These are phyloP conservation scores for Exophiala phaeomuriformis DNA, from an alignment of 2,329 filamentous ascomycete species.

Conservation along the genomic window DNA sequence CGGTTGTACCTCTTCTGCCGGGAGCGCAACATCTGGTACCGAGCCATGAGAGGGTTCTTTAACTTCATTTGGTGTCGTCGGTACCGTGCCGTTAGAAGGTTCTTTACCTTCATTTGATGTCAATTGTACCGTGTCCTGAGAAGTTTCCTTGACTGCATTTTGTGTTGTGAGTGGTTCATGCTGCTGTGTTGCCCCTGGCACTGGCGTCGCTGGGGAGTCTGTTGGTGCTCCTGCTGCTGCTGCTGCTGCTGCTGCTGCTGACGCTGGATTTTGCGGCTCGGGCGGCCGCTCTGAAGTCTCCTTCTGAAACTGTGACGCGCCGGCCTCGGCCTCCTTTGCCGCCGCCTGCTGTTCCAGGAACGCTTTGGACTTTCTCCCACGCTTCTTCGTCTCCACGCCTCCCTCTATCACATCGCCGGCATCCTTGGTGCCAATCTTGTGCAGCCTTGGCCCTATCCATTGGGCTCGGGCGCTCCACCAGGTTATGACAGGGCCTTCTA, in stretches of 20 bases:
- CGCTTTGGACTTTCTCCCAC: constrained; percentile 25
- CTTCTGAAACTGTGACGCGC: not conserved
- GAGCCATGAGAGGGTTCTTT: not conserved
- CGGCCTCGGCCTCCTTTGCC: constrained; percentile 6
- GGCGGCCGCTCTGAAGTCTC: not conserved
- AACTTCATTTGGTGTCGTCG: not conserved
- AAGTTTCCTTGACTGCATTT: too few relatives aligned
- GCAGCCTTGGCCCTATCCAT: constrained; percentile 62
- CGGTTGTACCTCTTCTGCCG: not conserved
- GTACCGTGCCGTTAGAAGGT: not conserved
- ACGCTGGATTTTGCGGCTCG: not conserved
- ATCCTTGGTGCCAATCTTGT: constrained; percentile 17
- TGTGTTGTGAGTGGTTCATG: too few relatives aligned
- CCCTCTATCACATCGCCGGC: constrained; percentile 10
- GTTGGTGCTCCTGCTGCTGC: not conserved
- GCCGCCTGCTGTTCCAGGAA: constrained; percentile 20
- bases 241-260: not conserved
- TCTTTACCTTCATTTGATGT: too few relatives aligned
- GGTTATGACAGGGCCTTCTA: constrained; percentile 82
- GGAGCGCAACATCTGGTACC: not conserved
- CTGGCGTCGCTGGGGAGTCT: not conserved
- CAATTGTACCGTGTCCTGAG: too few relatives aligned
- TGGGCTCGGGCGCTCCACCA: constrained; percentile 89
- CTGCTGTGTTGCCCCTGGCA: too few relatives aligned
- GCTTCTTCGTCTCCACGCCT: constrained; percentile 22